These are phyloP conservation scores for Casuarina cunninghamiana DNA, from an alignment of 306 rosid genomes.

Conservation along the genomic window DNA sequence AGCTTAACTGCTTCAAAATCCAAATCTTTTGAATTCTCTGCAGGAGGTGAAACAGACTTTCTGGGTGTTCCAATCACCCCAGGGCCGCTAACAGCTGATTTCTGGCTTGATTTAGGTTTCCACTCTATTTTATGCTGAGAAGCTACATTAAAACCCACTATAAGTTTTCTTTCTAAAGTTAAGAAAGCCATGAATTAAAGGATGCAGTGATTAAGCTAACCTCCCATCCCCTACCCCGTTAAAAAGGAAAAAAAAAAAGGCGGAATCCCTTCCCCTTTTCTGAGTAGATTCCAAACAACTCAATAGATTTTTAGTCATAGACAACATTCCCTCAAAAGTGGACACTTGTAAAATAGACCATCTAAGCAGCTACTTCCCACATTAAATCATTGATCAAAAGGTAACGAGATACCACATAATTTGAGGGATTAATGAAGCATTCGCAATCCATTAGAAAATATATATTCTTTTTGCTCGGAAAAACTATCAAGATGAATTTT, in stretches of 20 bases:
- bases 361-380: neutral
- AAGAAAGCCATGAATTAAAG: conserved; percentile 16
- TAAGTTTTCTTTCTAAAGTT: conserved; percentile 25
- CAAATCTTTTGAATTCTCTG: conserved; percentile 47
- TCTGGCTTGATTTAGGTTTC: conserved; percentile 95
- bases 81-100: conserved; percentile 51
- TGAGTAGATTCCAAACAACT: neutral
- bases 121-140: conserved; percentile 87
- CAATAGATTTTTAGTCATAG: too few relatives aligned
- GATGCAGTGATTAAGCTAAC: conserved; percentile 14
- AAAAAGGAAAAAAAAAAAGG: neutral
- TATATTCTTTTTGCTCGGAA: neutral
- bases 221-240: neutral
- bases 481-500: neutral
- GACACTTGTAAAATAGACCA: neutral
- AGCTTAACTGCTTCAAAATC: conserved; percentile 55
- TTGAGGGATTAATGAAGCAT: neutral
- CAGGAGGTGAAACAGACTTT: conserved; percentile 55
- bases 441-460: neutral
- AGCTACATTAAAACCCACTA: conserved; percentile 56
- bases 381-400: neutral
- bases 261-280: neutral
- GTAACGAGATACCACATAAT: neutral
- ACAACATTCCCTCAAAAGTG: too few relatives aligned
- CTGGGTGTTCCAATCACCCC: conserved; percentile 88